A percentile compares a stretch with the other conserved stretches of the same genome.
Evolutionary conservation across 164 flowering plant species (phyloP).

Genomic region (Nymphaea thermarum): DNA sequence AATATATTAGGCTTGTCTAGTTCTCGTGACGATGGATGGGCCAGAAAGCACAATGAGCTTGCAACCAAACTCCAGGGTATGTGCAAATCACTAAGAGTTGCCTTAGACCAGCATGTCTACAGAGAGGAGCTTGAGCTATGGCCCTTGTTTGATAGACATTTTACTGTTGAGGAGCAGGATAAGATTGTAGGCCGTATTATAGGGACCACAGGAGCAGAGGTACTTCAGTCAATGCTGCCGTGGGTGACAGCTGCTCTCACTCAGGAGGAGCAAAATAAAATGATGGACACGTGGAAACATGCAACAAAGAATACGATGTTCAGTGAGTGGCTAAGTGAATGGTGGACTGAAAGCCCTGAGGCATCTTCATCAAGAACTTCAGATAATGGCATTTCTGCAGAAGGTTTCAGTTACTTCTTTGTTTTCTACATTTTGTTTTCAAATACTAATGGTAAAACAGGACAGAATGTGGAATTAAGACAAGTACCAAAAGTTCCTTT

Average conservation of each 20-base stretch:
- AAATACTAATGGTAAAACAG: neutral
- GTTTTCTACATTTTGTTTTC: neutral
- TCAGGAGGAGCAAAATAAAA: slow-evolving; percentile 84
- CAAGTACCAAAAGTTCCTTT: too few relatives aligned
- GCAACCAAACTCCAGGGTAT: slow-evolving; percentile 87
- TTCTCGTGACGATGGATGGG: neutral
- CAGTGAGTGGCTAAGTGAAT: slow-evolving; percentile 94
- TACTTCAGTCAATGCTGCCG: slow-evolving; percentile 91
- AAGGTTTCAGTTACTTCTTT: slow-evolving; percentile 27
- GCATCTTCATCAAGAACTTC: slow-evolving; percentile 24
- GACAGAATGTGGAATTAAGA: too few relatives aligned
- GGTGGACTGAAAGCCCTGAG: slow-evolving; percentile 66
- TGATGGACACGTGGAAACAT: slow-evolving; percentile 94
- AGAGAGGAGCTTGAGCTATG: slow-evolving; percentile 91
- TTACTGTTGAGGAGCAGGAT: slow-evolving; percentile 92
- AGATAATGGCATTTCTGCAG: slow-evolving; percentile 27
- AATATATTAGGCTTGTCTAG: slow-evolving; percentile 9
- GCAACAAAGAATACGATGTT: slow-evolving; percentile 97
- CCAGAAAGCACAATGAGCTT: slow-evolving; percentile 46
- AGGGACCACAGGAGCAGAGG: slow-evolving; percentile 97
- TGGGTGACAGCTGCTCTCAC: slow-evolving; percentile 93
- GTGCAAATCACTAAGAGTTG: slow-evolving; percentile 89
- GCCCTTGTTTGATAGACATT: slow-evolving; percentile 89
- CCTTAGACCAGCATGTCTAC: slow-evolving; percentile 72
- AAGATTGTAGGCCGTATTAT: slow-evolving; percentile 88